Evolutionary conservation across 2,329 filamentous ascomycete genomes (phyloP).

Genomic region (Pyrenophora tritici-repentis): DNA sequence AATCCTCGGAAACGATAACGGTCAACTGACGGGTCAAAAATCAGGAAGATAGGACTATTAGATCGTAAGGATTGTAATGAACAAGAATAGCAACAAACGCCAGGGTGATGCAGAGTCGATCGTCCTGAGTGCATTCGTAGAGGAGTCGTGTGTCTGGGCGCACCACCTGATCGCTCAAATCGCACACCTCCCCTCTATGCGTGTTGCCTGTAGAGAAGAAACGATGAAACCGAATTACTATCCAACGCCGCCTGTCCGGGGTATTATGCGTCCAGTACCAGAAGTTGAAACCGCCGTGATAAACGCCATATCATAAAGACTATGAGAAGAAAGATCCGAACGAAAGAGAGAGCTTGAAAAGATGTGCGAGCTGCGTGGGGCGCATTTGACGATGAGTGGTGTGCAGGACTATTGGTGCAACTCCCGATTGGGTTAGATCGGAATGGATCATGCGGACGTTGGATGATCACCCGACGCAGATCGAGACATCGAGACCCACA

Average conservation of each 20-base stretch:
- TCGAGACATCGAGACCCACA: constrained; percentile 35
- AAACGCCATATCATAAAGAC: constrained; percentile 22
- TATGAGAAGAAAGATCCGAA: constrained; percentile 11
- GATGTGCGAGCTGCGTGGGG: constrained; percentile 28
- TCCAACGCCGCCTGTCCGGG: constrained; percentile 39
- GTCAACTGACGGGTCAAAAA: not conserved
- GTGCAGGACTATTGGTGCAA: constrained; percentile 29
- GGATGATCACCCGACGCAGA: constrained; percentile 41
- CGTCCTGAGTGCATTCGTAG: constrained; percentile 15
- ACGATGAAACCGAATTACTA: constrained; percentile 13
- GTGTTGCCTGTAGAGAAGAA: constrained; percentile 22
- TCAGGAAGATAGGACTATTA: constrained; percentile 9
- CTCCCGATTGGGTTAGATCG: constrained; percentile 29
- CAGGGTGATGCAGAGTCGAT: constrained; percentile 24
- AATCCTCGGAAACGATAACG: constrained; percentile 1
- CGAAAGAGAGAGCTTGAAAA: constrained; percentile 11
- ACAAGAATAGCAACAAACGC: constrained; percentile 10
- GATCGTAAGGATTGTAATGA: not conserved
- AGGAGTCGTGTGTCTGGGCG: constrained; percentile 19
- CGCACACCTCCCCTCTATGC: constrained; percentile 20
- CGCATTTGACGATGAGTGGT: constrained; percentile 32
- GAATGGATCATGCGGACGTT: constrained; percentile 37
- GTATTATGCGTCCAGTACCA: constrained; percentile 40
- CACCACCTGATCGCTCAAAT: constrained; percentile 17
- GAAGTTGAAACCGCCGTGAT: constrained; percentile 18